Conservation (phyloP, 768 basidiomycete genomes). For the Tylopilus plumbeoviolaceoides region DNA sequence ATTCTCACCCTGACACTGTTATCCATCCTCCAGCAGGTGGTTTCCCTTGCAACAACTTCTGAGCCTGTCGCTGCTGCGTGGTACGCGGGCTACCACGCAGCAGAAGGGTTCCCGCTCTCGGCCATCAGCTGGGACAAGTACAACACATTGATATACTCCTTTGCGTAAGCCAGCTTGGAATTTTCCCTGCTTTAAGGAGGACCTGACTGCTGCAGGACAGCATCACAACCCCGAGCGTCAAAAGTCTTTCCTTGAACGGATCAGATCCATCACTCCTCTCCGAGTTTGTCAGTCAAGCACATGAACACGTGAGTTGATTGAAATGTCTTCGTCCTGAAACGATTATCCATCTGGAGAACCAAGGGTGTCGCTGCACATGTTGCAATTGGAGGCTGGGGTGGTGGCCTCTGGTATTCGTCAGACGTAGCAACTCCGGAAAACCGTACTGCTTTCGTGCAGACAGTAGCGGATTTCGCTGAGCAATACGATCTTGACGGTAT, state of each 20-base stretch:
- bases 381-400: constrained; percentile 70
- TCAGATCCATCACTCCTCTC: constrained; percentile 51
- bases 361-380: constrained; percentile 55
- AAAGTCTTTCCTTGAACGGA: constrained; percentile 28
- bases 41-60: not conserved
- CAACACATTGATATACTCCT: constrained; percentile 64
- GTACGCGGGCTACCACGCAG: constrained; percentile 44
- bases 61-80: constrained; percentile 47
- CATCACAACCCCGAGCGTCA: constrained; percentile 30
- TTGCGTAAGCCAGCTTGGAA: constrained; percentile 41
- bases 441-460: constrained; percentile 57
- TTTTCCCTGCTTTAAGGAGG: too few relatives aligned
- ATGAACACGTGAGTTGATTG: constrained; percentile 28
- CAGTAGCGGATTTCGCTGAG: constrained; percentile 44
- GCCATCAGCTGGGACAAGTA: constrained; percentile 66
- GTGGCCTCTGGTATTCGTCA: constrained; percentile 60
- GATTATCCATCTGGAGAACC: not conserved
- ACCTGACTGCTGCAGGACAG: constrained; percentile 20
- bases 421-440: constrained; percentile 54
- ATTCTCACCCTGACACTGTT: constrained; percentile 2
- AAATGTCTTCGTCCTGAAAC: too few relatives aligned
- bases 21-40: not conserved
- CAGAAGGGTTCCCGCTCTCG: constrained; percentile 45
- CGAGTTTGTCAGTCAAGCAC: constrained; percentile 49
- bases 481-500: constrained; percentile 56